phyloP scores from a whole-genome alignment of 192 early-diverging fungal genomes.

The Entomortierella parvispora region DNA sequence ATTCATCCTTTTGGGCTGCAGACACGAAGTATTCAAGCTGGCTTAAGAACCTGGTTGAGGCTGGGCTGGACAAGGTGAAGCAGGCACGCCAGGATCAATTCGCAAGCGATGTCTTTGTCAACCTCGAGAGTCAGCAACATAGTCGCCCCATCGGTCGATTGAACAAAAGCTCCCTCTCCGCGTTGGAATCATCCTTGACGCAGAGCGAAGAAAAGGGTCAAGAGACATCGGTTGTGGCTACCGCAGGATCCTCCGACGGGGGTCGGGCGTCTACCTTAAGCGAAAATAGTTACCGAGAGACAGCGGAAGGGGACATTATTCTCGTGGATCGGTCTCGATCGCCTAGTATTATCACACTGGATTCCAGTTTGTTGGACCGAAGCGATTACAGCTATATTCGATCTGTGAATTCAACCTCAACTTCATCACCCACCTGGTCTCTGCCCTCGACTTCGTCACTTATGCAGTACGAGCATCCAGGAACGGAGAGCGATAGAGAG shows the following conservation, averaged over 20 bases:
- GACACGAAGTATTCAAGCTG: slow-evolving; percentile 31
- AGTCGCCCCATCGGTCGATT: not conserved
- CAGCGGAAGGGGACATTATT: slow-evolving; percentile 18
- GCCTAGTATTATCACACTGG: slow-evolving; percentile 28
- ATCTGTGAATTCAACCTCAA: not conserved
- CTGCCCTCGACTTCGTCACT: slow-evolving; percentile 8
- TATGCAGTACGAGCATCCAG: too few relatives aligned
- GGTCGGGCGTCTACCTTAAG: not conserved
- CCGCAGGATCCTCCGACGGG: too few relatives aligned
- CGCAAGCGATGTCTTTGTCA: slow-evolving; percentile 20
- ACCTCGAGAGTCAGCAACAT: not conserved
- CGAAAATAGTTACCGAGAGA: slow-evolving; percentile 15
- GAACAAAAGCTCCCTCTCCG: not conserved
- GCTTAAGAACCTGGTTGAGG: slow-evolving; percentile 25
- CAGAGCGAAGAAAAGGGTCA: not conserved
- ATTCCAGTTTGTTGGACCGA: slow-evolving; percentile 29
- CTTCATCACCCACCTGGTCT: slow-evolving; percentile 29
- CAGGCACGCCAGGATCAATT: slow-evolving; percentile 36
- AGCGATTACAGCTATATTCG: slow-evolving; percentile 12
- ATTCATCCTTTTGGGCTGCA: slow-evolving; percentile 9
- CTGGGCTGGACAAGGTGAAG: slow-evolving; percentile 29
- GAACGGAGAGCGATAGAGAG: too few relatives aligned
- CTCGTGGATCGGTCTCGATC: slow-evolving; percentile 23
- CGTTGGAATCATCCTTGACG: not conserved
- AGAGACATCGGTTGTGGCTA: not conserved